Evolutionary conservation across 441 rosid genomes (phyloP), one percentile per base, ranked within the genome.

Genomic region (Dalechampia spathulata): DNA sequence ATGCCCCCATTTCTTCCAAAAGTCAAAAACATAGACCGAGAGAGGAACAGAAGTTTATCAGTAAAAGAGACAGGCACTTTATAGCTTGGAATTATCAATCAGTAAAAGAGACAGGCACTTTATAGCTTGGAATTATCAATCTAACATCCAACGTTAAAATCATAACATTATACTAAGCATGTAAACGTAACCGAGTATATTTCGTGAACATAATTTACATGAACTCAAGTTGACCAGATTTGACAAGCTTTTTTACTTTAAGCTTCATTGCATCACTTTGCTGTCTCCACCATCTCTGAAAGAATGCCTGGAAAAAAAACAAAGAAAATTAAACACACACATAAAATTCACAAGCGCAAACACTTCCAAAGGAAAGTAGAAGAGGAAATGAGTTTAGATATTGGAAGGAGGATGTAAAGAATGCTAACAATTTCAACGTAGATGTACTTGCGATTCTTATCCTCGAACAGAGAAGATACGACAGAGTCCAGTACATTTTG

Each of bases 261-360:
- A 40, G 62, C 75, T 88, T 81, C 70, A 76, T 69, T 26, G 65
- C 48, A 56, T 84, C 88, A 47, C 87, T 86, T 74, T 88, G 98
- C 52, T 83, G 85, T 46, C 79, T 82, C 98, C 96, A 91, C 98
- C 98, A 91, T 45, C 96, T 77, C 72, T 84, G 93, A 67, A 91
- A 92, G 78, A 92, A 91, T 23, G 98, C 98, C 98, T 92, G n/a
- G n/a, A 38, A 42, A 66, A 62, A 53, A 11, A 14, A 7, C 20
- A 51, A 44, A 63, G 42, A 15, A 19, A 7, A 27, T 42, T 23
- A 28, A 20, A 13, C 25, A 39, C n/a, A n/a, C n/a, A n/a, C 47
- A 44, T 23, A 0, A 22, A 51, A 45, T 30, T n/a, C 7, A 40
- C 3, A 7, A 21, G 12, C 8, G 25, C 1, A 11, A 8, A 5